Percentiles rank a stretch among this genome's conserved stretches.
Evolutionary conservation across 2,329 filamentous ascomycete genomes (phyloP).

Genomic region (Monosporascus sp.): DNA sequence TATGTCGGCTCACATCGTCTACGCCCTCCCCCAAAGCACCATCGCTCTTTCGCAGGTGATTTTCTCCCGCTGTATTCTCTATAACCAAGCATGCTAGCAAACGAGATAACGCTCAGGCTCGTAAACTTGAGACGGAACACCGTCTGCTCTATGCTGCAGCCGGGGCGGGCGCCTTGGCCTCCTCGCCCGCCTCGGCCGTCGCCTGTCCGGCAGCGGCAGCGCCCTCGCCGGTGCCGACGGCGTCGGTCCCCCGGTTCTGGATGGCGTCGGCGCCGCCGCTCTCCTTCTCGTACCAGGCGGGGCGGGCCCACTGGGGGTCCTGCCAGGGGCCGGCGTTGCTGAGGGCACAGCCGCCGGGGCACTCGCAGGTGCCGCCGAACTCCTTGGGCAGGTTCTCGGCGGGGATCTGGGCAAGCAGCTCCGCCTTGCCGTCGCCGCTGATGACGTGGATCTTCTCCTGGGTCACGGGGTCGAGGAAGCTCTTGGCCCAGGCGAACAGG

Average conservation of each 20-base stretch:
- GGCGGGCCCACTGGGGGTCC: conserved; percentile 61
- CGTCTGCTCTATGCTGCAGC: conserved; percentile 20
- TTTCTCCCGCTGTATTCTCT: too few relatives aligned
- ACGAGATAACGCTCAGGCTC: too few relatives aligned
- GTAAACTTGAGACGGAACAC: background rate
- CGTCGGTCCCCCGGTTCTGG: conserved; percentile 23
- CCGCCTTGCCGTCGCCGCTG: conserved; percentile 72
- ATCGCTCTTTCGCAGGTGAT: too few relatives aligned
- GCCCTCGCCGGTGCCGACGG: conserved; percentile 25
- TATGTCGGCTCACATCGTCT: too few relatives aligned
- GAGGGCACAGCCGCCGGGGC: conserved; percentile 74
- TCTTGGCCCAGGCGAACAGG: conserved; percentile 82
- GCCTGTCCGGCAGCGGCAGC: conserved; percentile 23
- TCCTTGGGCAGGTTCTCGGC: conserved; percentile 82
- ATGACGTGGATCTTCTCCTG: conserved; percentile 94
- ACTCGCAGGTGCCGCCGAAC: conserved; percentile 81
- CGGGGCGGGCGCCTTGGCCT: conserved; percentile 16
- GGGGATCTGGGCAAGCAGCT: conserved; percentile 79
- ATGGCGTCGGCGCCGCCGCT: conserved; percentile 23
- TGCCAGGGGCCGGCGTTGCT: conserved; percentile 91
- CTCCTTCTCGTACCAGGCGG: conserved; percentile 59
- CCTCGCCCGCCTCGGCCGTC: conserved; percentile 13
- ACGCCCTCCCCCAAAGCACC: too few relatives aligned
- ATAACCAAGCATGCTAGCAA: too few relatives aligned
- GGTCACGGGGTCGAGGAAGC: conserved; percentile 94